phyloP scores from a whole-genome alignment of 176 grass and related monocot species.

The Avena insularis region DNA sequence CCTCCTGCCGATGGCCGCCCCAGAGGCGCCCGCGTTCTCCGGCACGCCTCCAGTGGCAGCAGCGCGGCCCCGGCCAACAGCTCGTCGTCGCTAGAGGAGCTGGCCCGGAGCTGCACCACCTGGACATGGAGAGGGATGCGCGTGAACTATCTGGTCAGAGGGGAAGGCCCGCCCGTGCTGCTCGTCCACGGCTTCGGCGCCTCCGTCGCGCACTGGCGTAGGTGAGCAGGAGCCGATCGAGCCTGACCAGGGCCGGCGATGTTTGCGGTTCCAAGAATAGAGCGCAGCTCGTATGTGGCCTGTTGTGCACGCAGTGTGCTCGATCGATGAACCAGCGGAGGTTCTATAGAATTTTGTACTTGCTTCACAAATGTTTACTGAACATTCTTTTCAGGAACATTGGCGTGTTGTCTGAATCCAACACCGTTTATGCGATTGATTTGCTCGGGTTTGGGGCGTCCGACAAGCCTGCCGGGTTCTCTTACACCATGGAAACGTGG shows the following conservation, averaged over 20 bases:
- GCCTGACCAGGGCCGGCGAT: neutral
- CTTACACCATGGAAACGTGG: conserved; percentile 97
- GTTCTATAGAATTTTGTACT: neutral
- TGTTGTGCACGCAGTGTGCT: conserved; percentile 6
- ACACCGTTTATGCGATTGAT: conserved; percentile 90
- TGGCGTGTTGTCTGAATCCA: conserved; percentile 67
- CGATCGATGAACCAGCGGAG: conserved; percentile 1
- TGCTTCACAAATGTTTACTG: neutral
- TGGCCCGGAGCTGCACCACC: conserved; percentile 56
- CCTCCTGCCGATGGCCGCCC: conserved; percentile 22
- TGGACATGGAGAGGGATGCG: conserved; percentile 83
- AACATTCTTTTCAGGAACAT: conserved; percentile 53
- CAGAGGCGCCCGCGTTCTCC: conserved; percentile 29
- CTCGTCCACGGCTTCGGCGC: conserved; percentile 97
- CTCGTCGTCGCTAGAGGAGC: conserved; percentile 53
- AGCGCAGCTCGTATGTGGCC: neutral
- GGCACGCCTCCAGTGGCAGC: conserved; percentile 21
- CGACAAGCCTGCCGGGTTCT: conserved; percentile 78
- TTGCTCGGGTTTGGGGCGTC: conserved; percentile 90
- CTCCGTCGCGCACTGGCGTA: conserved; percentile 90
- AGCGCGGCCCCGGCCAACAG: neutral
- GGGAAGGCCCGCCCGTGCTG: conserved; percentile 70
- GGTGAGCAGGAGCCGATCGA: conserved; percentile 48
- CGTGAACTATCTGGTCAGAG: conserved; percentile 84
- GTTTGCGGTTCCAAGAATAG: neutral